Conservation (phyloP, 345 rosid species). For the Pugionium cornutum region DNA sequence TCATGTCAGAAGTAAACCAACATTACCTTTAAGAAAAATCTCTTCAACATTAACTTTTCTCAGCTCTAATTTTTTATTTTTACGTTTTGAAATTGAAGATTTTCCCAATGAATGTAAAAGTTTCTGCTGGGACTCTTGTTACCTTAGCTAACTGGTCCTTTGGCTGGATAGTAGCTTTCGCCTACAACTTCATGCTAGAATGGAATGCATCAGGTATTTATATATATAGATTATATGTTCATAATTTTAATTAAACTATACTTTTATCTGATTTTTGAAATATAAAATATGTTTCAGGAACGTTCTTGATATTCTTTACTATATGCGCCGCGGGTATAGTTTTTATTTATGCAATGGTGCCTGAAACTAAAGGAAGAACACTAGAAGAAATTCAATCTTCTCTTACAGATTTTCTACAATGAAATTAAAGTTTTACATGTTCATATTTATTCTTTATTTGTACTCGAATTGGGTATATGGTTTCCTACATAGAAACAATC, state of each 20-base stretch:
- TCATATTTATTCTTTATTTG: background rate
- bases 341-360: slow-evolving; percentile 50
- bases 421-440: background rate
- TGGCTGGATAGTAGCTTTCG: slow-evolving; percentile 51
- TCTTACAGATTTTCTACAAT: slow-evolving; percentile 30
- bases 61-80: no score
- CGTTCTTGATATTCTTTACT: slow-evolving; percentile 49
- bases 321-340: slow-evolving; percentile 25
- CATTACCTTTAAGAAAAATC: background rate
- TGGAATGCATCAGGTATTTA: slow-evolving; percentile 52
- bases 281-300: slow-evolving; percentile 38
- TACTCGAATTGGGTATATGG: no score
- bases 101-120: slow-evolving; percentile 58
- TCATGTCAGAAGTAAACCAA: slow-evolving; percentile 67
- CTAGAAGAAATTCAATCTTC: slow-evolving; percentile 55
- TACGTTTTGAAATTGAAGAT: slow-evolving; percentile 34
- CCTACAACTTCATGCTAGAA: slow-evolving; percentile 55
- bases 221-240: background rate
- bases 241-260: background rate
- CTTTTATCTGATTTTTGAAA: no score
- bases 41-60: no score
- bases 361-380: slow-evolving; percentile 61
- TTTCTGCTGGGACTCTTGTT: slow-evolving; percentile 59
- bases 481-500: background rate
- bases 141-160: slow-evolving; percentile 47